Percentiles rank a stretch among this genome's conserved stretches.
phyloP scores from a whole-genome alignment of 108 stramenopile genomes.

The Schizochytrium sp. region DNA sequence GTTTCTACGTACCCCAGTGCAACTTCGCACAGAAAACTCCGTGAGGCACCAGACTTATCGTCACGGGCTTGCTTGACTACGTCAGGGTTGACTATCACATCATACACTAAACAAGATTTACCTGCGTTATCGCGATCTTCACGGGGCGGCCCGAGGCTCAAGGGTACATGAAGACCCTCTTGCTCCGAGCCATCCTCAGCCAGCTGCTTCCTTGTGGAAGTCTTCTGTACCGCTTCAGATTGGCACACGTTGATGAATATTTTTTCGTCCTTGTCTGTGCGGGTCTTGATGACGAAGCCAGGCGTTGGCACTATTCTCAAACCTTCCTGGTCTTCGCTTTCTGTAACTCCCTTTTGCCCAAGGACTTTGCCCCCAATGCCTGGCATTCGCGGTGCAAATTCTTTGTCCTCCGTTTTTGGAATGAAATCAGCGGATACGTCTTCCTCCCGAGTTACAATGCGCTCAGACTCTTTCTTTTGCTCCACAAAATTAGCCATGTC shows the following conservation, averaged over 20 bases:
- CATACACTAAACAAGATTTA: conserved; percentile 7
- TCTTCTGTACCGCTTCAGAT: conserved; percentile 64
- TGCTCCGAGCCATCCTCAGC: conserved; percentile 72
- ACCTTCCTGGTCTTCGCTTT: conserved; percentile 25
- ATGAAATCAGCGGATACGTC: background rate
- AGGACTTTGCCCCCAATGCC: background rate
- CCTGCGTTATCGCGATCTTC: conserved; percentile 64
- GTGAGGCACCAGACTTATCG: conserved; percentile 67
- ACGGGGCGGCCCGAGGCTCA: conserved; percentile 70
- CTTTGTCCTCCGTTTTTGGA: background rate
- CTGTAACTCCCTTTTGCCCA: background rate
- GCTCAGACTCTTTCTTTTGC: conserved; percentile 24
- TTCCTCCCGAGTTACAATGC: background rate
- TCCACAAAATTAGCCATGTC: conserved; percentile 60
- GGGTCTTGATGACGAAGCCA: conserved; percentile 65
- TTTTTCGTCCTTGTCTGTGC: conserved; percentile 32
- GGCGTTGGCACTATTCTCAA: conserved; percentile 58
- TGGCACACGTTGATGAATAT: conserved; percentile 76
- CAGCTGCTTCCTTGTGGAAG: conserved; percentile 65
- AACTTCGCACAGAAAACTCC: conserved; percentile 76
- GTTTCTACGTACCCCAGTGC: conserved; percentile 72
- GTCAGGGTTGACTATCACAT: conserved; percentile 70
- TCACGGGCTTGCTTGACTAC: conserved; percentile 66
- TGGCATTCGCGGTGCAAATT: conserved; percentile 9
- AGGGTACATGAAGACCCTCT: conserved; percentile 74